Base-by-base conservation (phyloP, 176 grass and related monocot genomes). In the Puya raimondii region DNA sequence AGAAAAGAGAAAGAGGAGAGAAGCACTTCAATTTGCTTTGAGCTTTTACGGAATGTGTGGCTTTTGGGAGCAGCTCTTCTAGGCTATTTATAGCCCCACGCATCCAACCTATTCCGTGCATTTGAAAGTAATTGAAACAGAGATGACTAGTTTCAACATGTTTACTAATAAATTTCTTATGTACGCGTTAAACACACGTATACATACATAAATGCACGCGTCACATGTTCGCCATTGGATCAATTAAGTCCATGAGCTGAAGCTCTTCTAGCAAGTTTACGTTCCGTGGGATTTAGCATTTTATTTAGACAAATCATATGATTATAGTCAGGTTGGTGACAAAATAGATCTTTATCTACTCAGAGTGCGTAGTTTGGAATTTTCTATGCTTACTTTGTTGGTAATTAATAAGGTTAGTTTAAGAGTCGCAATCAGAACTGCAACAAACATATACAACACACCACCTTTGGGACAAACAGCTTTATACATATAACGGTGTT, bases 1-100 rank as follows among this genome's bases (percentile, higher is more conserved):
- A 64, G 10, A 13, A 51, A 72, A 33, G 23, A 69, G 13, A n/a
- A 54, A 79, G 68, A 47, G 48, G 48, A 57, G 65, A 68, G 66
- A 54, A 59, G 21, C 50, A 12, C 50, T 42, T 52, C 22, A 21
- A 23, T 65, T 74, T 23, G 47, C 14, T 21, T 68, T 56, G 4
- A 56, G 16, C 52, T 54, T n/a, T 12, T n/a, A 56, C 3, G 3
- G 3, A 59, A 59, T 59, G 20, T 20, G 15, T 59, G 54, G 20
- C 13, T 15, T 16, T 18, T 59, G 54, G 11, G 12, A 17, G 15
- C 20, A 59, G 54, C n/a, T 59, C 6, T 59, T 59, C 9, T 10
- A 59, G 54, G 10, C n/a, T 17, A 59, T 59, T 59, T 20, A 18
- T 42, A 42, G 33, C 33, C 33, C 33, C 33, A 42, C 1, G 33